Evolutionary conservation across 1,284 basidiomycete genomes (phyloP).

Genomic region (Tremellales sp.): DNA sequence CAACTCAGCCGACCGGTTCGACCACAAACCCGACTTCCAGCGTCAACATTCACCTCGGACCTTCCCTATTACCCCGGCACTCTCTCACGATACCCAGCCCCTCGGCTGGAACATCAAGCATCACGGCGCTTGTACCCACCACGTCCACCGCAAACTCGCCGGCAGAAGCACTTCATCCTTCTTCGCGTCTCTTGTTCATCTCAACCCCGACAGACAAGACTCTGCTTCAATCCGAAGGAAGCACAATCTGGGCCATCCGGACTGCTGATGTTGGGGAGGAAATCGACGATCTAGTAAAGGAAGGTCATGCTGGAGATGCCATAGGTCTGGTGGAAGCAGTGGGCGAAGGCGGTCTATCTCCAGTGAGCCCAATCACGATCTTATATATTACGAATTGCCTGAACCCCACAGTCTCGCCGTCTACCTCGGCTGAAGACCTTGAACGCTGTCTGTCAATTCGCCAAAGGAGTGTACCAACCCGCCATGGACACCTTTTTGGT

Average conservation of each 20-base stretch:
- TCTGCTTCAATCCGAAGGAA: slow-evolving; percentile 61
- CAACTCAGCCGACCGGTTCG: slow-evolving; percentile 29
- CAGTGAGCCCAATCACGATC: slow-evolving; percentile 51
- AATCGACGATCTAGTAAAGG: slow-evolving; percentile 74
- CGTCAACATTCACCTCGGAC: slow-evolving; percentile 72
- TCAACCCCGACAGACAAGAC: slow-evolving; percentile 69
- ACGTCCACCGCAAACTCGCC: slow-evolving; percentile 42
- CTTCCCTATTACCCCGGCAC: slow-evolving; percentile 64
- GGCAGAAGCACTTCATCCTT: slow-evolving; percentile 51
- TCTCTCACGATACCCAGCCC: slow-evolving; percentile 59
- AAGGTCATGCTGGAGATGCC: slow-evolving; percentile 72
- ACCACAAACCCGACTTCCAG: slow-evolving; percentile 53
- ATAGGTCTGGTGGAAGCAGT: slow-evolving; percentile 72
- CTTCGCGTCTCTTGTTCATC: slow-evolving; percentile 54
- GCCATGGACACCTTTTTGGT: slow-evolving; percentile 86
- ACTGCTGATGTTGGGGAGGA: slow-evolving; percentile 75
- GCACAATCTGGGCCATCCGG: slow-evolving; percentile 68
- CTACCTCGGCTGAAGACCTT: slow-evolving; percentile 61
- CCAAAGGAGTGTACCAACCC: slow-evolving; percentile 42
- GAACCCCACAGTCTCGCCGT: slow-evolving; percentile 26
- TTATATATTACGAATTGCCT: background rate
- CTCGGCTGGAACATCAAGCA: slow-evolving; percentile 20
- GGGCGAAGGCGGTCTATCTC: slow-evolving; percentile 60
- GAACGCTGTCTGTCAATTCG: slow-evolving; percentile 73
- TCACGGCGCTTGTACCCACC: slow-evolving; percentile 9